Evolutionary conservation across 257 asterid genomes (phyloP), one percentile per base, ranked within the genome.

Genomic region (Nicotiana sylvestris): DNA sequence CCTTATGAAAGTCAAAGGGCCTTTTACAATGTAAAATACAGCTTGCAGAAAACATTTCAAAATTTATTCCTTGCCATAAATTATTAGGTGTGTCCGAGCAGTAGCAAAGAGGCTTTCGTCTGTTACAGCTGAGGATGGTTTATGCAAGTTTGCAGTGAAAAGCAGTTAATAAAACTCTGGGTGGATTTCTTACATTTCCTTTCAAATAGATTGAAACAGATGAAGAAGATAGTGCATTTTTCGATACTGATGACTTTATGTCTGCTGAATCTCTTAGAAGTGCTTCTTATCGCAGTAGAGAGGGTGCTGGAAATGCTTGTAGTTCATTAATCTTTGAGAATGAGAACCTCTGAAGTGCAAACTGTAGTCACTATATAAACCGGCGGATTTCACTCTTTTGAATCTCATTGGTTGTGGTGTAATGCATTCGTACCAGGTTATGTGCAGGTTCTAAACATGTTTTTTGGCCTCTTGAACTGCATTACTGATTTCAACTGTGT

Each of bases 271-370:
- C 91, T 86, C 87, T 96, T 64, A 89, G 97, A 90, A 93, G 98
- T 85, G 95, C 98, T 88, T 94, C 98, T 65, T 92, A 90, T 67
- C 91, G 98, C 68, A 90, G 97, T 86, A 94, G 99, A 87, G 98
- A 94, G 66, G 90, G 88, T 86, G 87, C 91, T 17, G 83, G 89
- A 35, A 89, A 86, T 84, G 87, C 86, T 72, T 85, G 88, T 83
- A 89, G 86, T 81, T 87, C 92, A 80, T 91, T 93, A 87, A 69
- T 88, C 81, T 29, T 84, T 87, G 99, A 94, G 76, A 91, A 86
- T 13, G 95, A 87, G 43, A 82, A 91, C 76, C 85, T 85, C 81
- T 89, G 21, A 21, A 21, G 21, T 21, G 21, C 21, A 21, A 21
- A 21, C 95, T 81, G 98, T 21, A 21, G 88, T 84, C 87, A 84